These are phyloP conservation scores for Phytophthora ohioensis DNA, from an alignment of 352 stramenopile species.

Conservation along the genomic window DNA sequence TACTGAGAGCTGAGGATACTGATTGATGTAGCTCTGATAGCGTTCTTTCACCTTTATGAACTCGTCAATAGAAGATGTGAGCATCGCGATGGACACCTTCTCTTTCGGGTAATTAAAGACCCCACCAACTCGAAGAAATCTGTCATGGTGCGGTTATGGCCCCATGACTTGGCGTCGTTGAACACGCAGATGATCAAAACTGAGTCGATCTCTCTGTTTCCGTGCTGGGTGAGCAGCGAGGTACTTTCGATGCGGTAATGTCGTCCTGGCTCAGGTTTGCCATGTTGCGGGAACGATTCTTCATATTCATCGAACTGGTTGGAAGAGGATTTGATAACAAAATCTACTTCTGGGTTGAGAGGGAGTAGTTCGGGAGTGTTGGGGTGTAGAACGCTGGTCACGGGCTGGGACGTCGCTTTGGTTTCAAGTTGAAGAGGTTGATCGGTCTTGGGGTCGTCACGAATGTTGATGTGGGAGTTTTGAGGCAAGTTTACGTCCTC, in stretches of 20 bases:
- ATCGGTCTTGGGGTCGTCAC: too few relatives aligned
- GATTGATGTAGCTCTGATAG: slow-evolving; percentile 24
- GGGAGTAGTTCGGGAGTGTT: too few relatives aligned
- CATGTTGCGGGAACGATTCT: slow-evolving; percentile 27
- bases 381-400: too few relatives aligned
- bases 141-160: slow-evolving; percentile 20
- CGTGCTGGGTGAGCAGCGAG: neutral
- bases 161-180: slow-evolving; percentile 45
- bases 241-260: slow-evolving; percentile 28
- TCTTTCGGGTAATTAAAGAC: slow-evolving; percentile 33
- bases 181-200: slow-evolving; percentile 40
- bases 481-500: too few relatives aligned
- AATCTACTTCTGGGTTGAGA: too few relatives aligned
- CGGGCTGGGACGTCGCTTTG: too few relatives aligned
- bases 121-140: slow-evolving; percentile 43
- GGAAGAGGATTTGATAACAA: too few relatives aligned
- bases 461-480: too few relatives aligned
- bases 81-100: slow-evolving; percentile 44
- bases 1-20: slow-evolving; percentile 37
- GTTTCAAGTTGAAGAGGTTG: too few relatives aligned
- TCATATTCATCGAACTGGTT: slow-evolving; percentile 8
- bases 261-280: slow-evolving; percentile 19
- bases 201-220: slow-evolving; percentile 21
- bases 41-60: slow-evolving; percentile 28
- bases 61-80: slow-evolving; percentile 45